Conservation (phyloP, 2,329 filamentous ascomycete genomes). For the Alternaria sp. region DNA sequence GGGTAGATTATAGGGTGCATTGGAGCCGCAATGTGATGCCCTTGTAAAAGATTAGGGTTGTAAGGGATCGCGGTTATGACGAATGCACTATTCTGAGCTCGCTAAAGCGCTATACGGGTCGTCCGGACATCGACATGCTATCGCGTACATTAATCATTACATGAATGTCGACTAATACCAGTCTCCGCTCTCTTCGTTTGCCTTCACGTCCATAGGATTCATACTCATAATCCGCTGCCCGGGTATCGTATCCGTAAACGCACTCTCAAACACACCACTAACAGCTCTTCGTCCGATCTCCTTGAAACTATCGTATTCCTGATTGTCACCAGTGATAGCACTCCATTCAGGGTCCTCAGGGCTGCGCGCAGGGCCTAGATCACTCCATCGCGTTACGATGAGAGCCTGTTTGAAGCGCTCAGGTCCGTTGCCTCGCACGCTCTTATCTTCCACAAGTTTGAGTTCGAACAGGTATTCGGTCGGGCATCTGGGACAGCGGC, state of each 20-base stretch:
- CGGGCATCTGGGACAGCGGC: conserved; percentile 67
- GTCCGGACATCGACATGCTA: neutral
- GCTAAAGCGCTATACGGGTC: neutral
- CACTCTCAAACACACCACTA: conserved; percentile 65
- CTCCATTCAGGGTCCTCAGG: conserved; percentile 60
- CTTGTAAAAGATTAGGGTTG: neutral
- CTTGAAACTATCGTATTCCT: conserved; percentile 61
- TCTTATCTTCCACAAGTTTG: conserved; percentile 63
- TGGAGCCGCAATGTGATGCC: neutral
- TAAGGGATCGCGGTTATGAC: neutral
- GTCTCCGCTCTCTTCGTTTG: conserved; percentile 61
- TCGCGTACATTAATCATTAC: neutral
- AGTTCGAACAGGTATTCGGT: conserved; percentile 68
- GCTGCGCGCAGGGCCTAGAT: conserved; percentile 61
- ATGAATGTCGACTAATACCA: conserved; percentile 60
- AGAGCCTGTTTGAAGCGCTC: conserved; percentile 65
- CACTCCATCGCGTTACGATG: conserved; percentile 67
- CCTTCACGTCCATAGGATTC: conserved; percentile 63
- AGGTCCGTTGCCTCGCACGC: conserved; percentile 44
- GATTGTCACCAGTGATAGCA: conserved; percentile 53
- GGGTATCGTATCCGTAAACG: conserved; percentile 62
- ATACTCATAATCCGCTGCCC: conserved; percentile 64
- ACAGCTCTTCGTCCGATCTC: conserved; percentile 62
- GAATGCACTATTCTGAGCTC: neutral
- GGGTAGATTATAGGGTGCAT: neutral